Evolutionary conservation across 23 red algal species (phyloP).

Genomic region (Chondrus crispus): DNA sequence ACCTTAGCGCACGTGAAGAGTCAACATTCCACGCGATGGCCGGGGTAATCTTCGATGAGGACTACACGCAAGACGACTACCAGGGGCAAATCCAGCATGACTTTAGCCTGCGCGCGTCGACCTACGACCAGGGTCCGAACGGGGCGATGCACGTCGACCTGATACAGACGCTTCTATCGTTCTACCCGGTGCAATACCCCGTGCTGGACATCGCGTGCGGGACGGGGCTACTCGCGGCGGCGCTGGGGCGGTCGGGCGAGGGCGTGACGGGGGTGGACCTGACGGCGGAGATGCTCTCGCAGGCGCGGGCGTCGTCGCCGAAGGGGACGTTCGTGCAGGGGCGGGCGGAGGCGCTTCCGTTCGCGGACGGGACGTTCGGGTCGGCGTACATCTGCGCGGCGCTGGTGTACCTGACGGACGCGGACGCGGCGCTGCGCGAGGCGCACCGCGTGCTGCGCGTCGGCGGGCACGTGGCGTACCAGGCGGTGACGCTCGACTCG

Average conservation of each 20-base stretch:
- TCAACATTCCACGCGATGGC: too few relatives aligned
- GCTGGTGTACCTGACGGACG: slow-evolving; percentile 35
- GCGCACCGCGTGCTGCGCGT: neutral
- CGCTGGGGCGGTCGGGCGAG: neutral
- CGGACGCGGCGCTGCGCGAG: neutral
- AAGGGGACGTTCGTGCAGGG: slow-evolving; percentile 24
- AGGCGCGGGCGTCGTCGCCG: neutral
- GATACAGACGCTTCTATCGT: neutral
- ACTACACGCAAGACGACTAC: slow-evolving; percentile 9
- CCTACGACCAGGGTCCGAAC: neutral
- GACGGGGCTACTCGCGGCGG: neutral
- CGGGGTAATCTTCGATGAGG: neutral
- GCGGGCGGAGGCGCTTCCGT: slow-evolving; percentile 14
- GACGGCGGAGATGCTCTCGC: slow-evolving; percentile 14
- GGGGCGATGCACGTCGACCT: neutral
- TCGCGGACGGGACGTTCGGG: neutral
- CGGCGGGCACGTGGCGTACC: slow-evolving; percentile 12
- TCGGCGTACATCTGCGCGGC: slow-evolving; percentile 14
- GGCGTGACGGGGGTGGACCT: slow-evolving; percentile 42
- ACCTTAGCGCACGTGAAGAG: too few relatives aligned
- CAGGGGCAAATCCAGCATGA: neutral
- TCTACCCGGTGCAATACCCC: slow-evolving; percentile 13
- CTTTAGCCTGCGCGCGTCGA: slow-evolving; percentile 4
- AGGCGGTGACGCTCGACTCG: slow-evolving; percentile 30
- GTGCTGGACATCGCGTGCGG: slow-evolving; percentile 44